phyloP scores from a whole-genome alignment of 345 rosid genomes.

The Excoecaria cochinchinensis region DNA sequence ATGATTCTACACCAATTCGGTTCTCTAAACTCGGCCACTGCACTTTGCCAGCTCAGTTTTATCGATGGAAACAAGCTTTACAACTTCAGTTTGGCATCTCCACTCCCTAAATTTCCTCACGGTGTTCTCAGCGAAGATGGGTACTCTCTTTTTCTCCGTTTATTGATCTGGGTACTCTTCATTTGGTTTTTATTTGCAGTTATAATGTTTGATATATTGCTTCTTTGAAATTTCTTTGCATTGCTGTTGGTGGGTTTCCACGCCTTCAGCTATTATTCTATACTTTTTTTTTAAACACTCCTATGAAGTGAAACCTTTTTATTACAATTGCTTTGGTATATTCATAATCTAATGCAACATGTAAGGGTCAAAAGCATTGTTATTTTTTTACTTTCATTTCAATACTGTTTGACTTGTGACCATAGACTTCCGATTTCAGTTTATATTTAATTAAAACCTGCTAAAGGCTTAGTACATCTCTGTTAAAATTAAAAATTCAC shows the following conservation, averaged over 20 bases:
- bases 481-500: background rate
- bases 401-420: background rate
- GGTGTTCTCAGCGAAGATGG: slow-evolving; percentile 98
- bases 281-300: background rate
- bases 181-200: background rate
- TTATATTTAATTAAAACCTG: slow-evolving; percentile 2
- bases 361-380: background rate
- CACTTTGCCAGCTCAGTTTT: slow-evolving; percentile 64
- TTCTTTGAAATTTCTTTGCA: background rate
- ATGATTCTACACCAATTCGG: slow-evolving; percentile 29
- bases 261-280: background rate
- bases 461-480: background rate
- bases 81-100: slow-evolving; percentile 69
- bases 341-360: background rate
- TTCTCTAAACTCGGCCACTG: slow-evolving; percentile 28
- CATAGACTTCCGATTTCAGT: background rate
- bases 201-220: background rate
- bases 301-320: background rate
- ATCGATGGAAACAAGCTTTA: slow-evolving; percentile 46
- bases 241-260: background rate
- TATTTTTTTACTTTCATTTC: background rate
- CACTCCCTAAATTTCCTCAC: slow-evolving; percentile 64
- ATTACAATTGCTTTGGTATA: background rate
- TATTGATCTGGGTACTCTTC: slow-evolving; percentile 22
- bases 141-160: slow-evolving; percentile 38